A percentile compares a stretch with the other conserved stretches of the same genome.
phyloP scores from a whole-genome alignment of 352 stramenopile genomes.

The Pseudoperonospora humuli region DNA sequence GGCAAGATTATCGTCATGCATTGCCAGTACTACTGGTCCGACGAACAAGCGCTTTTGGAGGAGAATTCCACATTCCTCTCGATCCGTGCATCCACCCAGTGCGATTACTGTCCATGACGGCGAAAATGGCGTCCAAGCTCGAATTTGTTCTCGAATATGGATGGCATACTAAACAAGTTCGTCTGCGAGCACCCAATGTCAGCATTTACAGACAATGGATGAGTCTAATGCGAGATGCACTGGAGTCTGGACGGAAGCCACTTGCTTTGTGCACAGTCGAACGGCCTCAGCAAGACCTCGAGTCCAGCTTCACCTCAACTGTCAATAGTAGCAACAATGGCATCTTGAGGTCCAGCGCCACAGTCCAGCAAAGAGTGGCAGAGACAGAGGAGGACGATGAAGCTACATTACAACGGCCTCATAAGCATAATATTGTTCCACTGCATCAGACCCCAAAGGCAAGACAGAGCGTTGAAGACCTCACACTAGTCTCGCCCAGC shows the following conservation, averaged over 20 bases:
- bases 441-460: constrained; percentile 1
- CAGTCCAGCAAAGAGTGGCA: constrained; percentile 1
- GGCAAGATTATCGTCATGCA: constrained; percentile 22
- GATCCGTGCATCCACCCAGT: constrained; percentile 29
- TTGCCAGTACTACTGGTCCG: constrained; percentile 24
- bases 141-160: constrained; percentile 27
- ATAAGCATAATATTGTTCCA: not conserved
- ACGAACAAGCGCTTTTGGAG: constrained; percentile 12
- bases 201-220: constrained; percentile 20
- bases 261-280: constrained; percentile 10
- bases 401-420: not conserved
- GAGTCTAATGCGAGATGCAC: constrained; percentile 12
- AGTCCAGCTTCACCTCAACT: constrained; percentile 22
- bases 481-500: not conserved
- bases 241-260: constrained; percentile 23
- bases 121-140: constrained; percentile 12
- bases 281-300: constrained; percentile 4
- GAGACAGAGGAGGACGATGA: constrained; percentile 6
- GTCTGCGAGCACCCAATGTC: constrained; percentile 19
- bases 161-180: constrained; percentile 21
- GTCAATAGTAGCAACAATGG: constrained; percentile 19
- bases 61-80: constrained; percentile 23
- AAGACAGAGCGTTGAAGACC: not conserved
- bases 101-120: constrained; percentile 10
- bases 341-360: constrained; percentile 6